Evolutionary conservation across 306 rosid genomes (phyloP).

Genomic region (Castanea crenata): DNA sequence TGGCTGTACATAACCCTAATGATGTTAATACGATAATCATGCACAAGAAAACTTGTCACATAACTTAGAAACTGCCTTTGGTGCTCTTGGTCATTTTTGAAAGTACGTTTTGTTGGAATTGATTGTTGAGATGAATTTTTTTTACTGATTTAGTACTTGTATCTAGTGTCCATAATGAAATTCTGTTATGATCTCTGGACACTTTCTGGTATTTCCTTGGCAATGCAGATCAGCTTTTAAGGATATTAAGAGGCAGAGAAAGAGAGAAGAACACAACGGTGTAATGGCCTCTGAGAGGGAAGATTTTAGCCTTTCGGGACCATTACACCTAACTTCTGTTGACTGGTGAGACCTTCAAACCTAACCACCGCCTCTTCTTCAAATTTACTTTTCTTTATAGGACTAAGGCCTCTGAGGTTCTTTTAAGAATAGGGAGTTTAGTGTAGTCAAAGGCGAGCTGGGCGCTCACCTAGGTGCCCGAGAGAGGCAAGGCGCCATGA

Average conservation of each 20-base stretch:
- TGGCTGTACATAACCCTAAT: too few species aligned
- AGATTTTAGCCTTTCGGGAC: constrained; percentile 68
- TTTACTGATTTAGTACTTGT: neutral
- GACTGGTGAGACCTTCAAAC: constrained; percentile 58
- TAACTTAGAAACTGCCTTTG: neutral
- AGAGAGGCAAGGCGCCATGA: too few species aligned
- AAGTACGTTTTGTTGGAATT: neutral
- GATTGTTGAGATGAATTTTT: neutral
- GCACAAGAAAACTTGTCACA: neutral
- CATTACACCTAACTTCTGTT: constrained; percentile 64
- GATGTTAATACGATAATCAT: neutral
- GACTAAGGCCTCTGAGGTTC: neutral
- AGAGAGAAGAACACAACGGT: constrained; percentile 1
- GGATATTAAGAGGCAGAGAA: constrained; percentile 27
- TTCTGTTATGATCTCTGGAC: neutral
- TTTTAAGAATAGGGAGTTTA: neutral
- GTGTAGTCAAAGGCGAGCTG: too few species aligned
- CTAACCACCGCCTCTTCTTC: too few species aligned
- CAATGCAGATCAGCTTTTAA: constrained; percentile 22
- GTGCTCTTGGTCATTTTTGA: neutral
- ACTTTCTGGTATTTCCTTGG: neutral
- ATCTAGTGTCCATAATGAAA: neutral
- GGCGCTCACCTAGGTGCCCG: too few species aligned
- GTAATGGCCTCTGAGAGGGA: constrained; percentile 77
- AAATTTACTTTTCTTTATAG: neutral